Percentiles rank a stretch among this genome's conserved stretches.
Conservation (phyloP, 1,284 basidiomycete genomes). For the Ganoderma sinense region DNA sequence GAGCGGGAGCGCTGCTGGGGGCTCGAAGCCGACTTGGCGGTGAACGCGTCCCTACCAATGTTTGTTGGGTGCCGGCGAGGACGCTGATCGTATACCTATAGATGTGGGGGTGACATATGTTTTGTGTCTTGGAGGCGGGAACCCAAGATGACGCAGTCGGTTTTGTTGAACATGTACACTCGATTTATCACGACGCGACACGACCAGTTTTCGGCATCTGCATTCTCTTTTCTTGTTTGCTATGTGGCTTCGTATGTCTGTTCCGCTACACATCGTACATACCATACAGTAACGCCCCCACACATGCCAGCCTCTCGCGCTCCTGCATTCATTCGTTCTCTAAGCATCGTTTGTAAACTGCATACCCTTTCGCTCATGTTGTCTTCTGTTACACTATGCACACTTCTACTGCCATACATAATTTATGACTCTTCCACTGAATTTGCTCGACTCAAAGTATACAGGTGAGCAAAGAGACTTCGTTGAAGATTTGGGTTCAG, state of each 20-base stretch:
- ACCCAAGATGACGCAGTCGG: constrained; percentile 14
- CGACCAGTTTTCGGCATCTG: constrained; percentile 17
- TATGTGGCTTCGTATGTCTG: constrained; percentile 12
- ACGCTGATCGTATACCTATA: neutral
- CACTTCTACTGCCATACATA: constrained; percentile 25
- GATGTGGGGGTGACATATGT: neutral
- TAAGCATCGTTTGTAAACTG: constrained; percentile 21
- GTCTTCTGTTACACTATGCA: constrained; percentile 26
- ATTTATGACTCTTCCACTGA: neutral
- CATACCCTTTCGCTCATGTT: constrained; percentile 27
- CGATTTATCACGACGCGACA: constrained; percentile 34
- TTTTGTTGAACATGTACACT: constrained; percentile 20
- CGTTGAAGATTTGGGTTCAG: neutral
- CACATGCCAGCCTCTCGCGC: constrained; percentile 2
- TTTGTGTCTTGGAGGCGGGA: constrained; percentile 24
- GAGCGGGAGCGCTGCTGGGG: constrained; percentile 35
- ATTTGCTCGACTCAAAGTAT: neutral
- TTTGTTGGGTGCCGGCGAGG: neutral
- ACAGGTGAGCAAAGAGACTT: neutral
- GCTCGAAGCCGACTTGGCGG: constrained; percentile 30
- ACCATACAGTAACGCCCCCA: constrained; percentile 4
- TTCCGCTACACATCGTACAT: neutral
- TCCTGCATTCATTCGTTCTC: constrained; percentile 4
- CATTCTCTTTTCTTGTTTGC: constrained; percentile 27
- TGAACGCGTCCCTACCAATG: constrained; percentile 4